phyloP scores from a whole-genome alignment of 495 filamentous ascomycete genomes.

The Beverwykella pulmonaria region DNA sequence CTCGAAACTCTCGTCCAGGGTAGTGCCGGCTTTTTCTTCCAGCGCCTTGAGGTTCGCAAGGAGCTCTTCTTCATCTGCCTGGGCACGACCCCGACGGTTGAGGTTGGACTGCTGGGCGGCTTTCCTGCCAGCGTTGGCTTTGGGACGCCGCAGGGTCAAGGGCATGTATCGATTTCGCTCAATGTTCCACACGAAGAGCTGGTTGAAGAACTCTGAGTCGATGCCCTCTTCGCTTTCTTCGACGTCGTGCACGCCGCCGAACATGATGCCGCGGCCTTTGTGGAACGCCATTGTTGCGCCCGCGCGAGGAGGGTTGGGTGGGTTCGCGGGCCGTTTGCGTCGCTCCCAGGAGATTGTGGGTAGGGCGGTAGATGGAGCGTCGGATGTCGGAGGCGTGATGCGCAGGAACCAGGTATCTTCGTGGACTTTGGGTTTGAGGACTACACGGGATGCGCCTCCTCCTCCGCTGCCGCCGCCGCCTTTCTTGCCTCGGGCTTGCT shows the following conservation, averaged over 20 bases:
- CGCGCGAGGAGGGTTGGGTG: slow-evolving; percentile 79
- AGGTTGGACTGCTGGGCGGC: slow-evolving; percentile 54
- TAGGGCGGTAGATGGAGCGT: slow-evolving; percentile 60
- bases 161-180: slow-evolving; percentile 94
- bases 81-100: slow-evolving; percentile 67
- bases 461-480: slow-evolving; percentile 53
- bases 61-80: slow-evolving; percentile 87
- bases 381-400: slow-evolving; percentile 69
- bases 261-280: slow-evolving; percentile 87
- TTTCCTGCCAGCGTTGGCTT: slow-evolving; percentile 59
- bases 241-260: slow-evolving; percentile 93
- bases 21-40: slow-evolving; percentile 68
- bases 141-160: slow-evolving; percentile 71
- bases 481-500: slow-evolving; percentile 46
- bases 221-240: slow-evolving; percentile 94
- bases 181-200: slow-evolving; percentile 85
- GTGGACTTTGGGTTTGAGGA: slow-evolving; percentile 83
- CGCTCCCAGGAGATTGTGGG: slow-evolving; percentile 86
- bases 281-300: slow-evolving; percentile 91
- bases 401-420: slow-evolving; percentile 93
- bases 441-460: slow-evolving; percentile 59
- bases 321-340: slow-evolving; percentile 87
- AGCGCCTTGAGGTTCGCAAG: slow-evolving; percentile 80
- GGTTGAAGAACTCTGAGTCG: slow-evolving; percentile 93
- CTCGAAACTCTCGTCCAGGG: slow-evolving; percentile 55